Conservation (phyloP, 1,139 yeast species). For the Petasospora fabianii region DNA sequence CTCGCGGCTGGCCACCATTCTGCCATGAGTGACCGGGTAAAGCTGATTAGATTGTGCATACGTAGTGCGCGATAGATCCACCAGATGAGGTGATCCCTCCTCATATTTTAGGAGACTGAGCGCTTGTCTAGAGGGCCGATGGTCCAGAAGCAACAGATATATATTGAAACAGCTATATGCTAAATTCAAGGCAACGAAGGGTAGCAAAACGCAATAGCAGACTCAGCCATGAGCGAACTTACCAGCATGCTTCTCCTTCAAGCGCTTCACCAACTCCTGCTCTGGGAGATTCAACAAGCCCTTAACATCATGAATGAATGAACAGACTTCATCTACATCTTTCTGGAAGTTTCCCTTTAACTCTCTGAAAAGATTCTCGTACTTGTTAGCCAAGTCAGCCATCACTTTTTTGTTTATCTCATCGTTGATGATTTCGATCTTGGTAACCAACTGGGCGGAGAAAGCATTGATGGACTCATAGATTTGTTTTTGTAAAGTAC, state of each 20-base stretch:
- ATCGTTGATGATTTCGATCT: slow-evolving; percentile 33
- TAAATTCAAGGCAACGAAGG: too few relatives aligned
- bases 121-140: too few relatives aligned
- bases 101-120: too few relatives aligned
- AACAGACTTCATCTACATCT: slow-evolving; percentile 34
- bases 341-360: slow-evolving; percentile 31
- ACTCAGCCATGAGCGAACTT: neutral
- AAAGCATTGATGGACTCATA: slow-evolving; percentile 31
- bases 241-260: slow-evolving; percentile 27
- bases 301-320: slow-evolving; percentile 31
- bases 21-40: neutral
- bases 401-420: slow-evolving; percentile 34
- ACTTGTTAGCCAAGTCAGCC: slow-evolving; percentile 32
- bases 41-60: too few relatives aligned
- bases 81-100: too few relatives aligned
- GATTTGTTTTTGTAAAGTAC: slow-evolving; percentile 34
- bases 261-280: slow-evolving; percentile 28
- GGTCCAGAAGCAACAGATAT: too few relatives aligned
- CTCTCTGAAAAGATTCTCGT: slow-evolving; percentile 30
- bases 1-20: too few relatives aligned
- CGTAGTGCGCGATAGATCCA: too few relatives aligned
- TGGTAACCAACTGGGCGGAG: slow-evolving; percentile 31
- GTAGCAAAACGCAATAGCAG: neutral
- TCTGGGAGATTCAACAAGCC: slow-evolving; percentile 33
- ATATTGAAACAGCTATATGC: too few relatives aligned